These are phyloP conservation scores for Boechera stricta DNA, from an alignment of 345 rosid species.

Conservation along the genomic window DNA sequence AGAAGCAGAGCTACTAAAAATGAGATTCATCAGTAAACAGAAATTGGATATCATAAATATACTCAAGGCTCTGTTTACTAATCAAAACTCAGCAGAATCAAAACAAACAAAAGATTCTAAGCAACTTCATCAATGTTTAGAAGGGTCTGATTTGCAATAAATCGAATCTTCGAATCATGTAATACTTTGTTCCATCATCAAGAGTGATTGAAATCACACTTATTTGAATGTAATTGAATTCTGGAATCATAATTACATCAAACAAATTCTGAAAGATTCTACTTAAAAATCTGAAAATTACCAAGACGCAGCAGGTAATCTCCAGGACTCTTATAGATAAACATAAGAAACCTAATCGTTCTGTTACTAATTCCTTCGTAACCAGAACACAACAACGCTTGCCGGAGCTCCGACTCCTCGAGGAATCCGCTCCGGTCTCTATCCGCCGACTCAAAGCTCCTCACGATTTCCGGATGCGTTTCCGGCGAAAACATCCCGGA, in stretches of 20 bases:
- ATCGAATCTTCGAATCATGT: neutral
- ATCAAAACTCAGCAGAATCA: neutral
- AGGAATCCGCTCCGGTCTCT: slow-evolving; percentile 67
- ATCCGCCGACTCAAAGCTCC: slow-evolving; percentile 67
- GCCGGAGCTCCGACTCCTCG: slow-evolving; percentile 67
- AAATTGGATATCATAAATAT: neutral
- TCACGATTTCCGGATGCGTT: slow-evolving; percentile 56
- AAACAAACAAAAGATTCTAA: neutral
- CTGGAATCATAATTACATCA: neutral
- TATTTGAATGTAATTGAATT: neutral
- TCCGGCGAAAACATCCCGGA: slow-evolving; percentile 55
- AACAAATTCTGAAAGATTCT: neutral
- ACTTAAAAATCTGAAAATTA: slow-evolving; percentile 5
- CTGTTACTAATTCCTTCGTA: slow-evolving; percentile 54
- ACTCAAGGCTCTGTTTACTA: neutral
- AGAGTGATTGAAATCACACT: neutral
- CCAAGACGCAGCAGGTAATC: slow-evolving; percentile 57
- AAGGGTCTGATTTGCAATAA: neutral
- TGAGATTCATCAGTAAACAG: neutral
- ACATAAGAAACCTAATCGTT: slow-evolving; percentile 66
- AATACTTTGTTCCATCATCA: neutral
- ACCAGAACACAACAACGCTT: slow-evolving; percentile 57
- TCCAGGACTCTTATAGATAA: slow-evolving; percentile 65
- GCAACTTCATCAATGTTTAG: neutral
- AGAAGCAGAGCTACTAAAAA: no score